phyloP scores from a whole-genome alignment of 148 eudicot genomes.

The Pharnaceum exiguum region DNA sequence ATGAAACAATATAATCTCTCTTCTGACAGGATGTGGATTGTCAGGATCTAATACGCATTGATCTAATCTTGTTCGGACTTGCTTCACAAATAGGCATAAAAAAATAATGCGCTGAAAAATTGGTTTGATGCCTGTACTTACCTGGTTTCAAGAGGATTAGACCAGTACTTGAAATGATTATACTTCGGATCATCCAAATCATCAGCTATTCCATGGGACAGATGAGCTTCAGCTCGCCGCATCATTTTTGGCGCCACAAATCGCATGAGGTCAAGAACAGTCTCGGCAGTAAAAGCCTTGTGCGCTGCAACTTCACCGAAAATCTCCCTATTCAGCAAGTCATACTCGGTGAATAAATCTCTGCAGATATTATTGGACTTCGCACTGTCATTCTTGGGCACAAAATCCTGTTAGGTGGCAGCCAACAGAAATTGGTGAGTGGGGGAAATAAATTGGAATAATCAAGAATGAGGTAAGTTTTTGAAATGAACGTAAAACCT shows the following conservation, averaged over 20 bases:
- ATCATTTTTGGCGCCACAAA: conserved; percentile 81
- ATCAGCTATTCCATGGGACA: conserved; percentile 75
- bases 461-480: not conserved
- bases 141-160: conserved; percentile 44
- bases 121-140: not conserved
- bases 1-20: too few species aligned
- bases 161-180: conserved; percentile 71
- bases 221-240: conserved; percentile 66
- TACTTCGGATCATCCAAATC: conserved; percentile 71
- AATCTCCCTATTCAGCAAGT: conserved; percentile 54
- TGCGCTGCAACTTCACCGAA: conserved; percentile 53
- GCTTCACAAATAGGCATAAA: not conserved
- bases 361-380: conserved; percentile 33
- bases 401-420: not conserved
- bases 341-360: conserved; percentile 75
- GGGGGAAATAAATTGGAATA: not conserved
- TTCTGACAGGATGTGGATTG: too few species aligned
- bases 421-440: not conserved
- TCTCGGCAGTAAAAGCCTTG: conserved; percentile 61
- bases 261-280: conserved; percentile 50
- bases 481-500: conserved; percentile 31
- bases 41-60: too few species aligned
- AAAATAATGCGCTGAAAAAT: not conserved
- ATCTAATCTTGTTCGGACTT: too few species aligned
- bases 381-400: not conserved